Percentiles rank a stretch among this genome's conserved stretches.
Evolutionary conservation across 2,329 filamentous ascomycete genomes (phyloP).

Genomic region (Ustilaginoidea virens): DNA sequence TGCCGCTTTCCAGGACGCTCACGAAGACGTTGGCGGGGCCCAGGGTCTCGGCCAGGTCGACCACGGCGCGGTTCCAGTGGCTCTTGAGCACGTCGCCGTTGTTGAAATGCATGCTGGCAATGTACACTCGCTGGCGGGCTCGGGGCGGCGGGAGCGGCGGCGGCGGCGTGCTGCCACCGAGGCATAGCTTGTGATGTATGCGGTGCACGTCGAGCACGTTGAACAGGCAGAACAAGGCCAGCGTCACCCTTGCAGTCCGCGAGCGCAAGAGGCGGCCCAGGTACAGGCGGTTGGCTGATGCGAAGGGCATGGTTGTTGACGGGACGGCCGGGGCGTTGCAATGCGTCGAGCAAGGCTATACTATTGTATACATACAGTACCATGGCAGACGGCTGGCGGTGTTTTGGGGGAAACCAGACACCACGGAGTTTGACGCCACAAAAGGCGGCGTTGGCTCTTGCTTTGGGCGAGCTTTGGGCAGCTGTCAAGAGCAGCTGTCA

Average conservation of each 20-base stretch:
- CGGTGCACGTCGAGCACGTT: constrained; percentile 24
- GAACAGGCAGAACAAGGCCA: constrained; percentile 19
- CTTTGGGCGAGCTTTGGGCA: neutral
- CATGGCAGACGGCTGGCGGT: no score
- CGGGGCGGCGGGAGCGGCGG: constrained; percentile 6
- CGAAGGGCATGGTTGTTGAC: constrained; percentile 12
- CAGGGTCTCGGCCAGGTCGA: constrained; percentile 38
- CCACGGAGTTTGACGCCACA: no score
- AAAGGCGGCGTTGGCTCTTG: no score
- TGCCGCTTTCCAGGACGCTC: constrained; percentile 53
- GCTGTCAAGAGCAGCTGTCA: no score
- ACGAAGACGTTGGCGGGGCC: constrained; percentile 53
- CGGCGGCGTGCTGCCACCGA: constrained; percentile 5
- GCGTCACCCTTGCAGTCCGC: constrained; percentile 17
- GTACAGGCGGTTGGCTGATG: constrained; percentile 16
- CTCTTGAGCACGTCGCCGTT: constrained; percentile 41
- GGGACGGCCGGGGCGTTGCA: no score
- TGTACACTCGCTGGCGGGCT: constrained; percentile 37
- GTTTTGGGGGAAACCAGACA: no score
- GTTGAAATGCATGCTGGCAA: constrained; percentile 56
- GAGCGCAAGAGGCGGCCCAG: constrained; percentile 22
- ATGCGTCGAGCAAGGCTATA: neutral
- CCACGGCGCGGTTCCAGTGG: constrained; percentile 47
- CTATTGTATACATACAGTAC: no score
- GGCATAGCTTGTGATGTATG: constrained; percentile 18